These are phyloP conservation scores for Xylaria bambusicola DNA, from an alignment of 495 filamentous ascomycete genomes.

Conservation along the genomic window DNA sequence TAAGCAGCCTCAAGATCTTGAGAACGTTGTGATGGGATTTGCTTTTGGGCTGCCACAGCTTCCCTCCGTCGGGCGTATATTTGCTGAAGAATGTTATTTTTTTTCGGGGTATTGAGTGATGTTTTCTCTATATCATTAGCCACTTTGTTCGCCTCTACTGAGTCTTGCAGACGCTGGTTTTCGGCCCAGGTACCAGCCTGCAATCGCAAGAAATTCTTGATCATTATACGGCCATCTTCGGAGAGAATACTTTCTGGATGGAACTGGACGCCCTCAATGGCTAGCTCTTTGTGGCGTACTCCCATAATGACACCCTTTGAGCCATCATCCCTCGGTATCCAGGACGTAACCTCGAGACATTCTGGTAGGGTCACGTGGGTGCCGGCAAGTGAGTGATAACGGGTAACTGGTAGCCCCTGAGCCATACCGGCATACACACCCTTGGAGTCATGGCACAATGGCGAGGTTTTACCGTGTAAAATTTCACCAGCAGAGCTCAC, in stretches of 20 bases:
- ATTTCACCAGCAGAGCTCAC: slow-evolving; percentile 96
- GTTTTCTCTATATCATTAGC: neutral
- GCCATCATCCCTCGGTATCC: slow-evolving; percentile 66
- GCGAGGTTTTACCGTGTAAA: slow-evolving; percentile 93
- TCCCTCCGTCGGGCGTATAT: slow-evolving; percentile 85
- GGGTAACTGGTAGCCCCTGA: slow-evolving; percentile 80
- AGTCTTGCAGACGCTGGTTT: slow-evolving; percentile 59
- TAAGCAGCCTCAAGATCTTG: slow-evolving; percentile 86
- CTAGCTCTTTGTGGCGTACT: slow-evolving; percentile 84
- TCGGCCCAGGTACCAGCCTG: slow-evolving; percentile 88
- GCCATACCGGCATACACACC: slow-evolving; percentile 80
- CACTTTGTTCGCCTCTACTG: slow-evolving; percentile 25
- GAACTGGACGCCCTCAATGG: slow-evolving; percentile 94
- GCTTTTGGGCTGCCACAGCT: slow-evolving; percentile 80
- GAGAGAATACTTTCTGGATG: slow-evolving; percentile 97
- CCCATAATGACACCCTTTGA: slow-evolving; percentile 91
- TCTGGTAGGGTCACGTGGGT: slow-evolving; percentile 86
- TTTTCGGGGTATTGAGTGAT: slow-evolving; percentile 47
- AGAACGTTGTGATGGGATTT: slow-evolving; percentile 79
- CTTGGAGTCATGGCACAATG: slow-evolving; percentile 81
- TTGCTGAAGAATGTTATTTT: slow-evolving; percentile 81
- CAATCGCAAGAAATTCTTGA: slow-evolving; percentile 87
- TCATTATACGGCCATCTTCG: slow-evolving; percentile 81
- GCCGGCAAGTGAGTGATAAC: slow-evolving; percentile 95
- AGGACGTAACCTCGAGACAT: slow-evolving; percentile 88